Percentiles rank a stretch among this genome's conserved stretches.
Evolutionary conservation across 148 eudicot species (phyloP).

Genomic region (Camellia granthamiana): DNA sequence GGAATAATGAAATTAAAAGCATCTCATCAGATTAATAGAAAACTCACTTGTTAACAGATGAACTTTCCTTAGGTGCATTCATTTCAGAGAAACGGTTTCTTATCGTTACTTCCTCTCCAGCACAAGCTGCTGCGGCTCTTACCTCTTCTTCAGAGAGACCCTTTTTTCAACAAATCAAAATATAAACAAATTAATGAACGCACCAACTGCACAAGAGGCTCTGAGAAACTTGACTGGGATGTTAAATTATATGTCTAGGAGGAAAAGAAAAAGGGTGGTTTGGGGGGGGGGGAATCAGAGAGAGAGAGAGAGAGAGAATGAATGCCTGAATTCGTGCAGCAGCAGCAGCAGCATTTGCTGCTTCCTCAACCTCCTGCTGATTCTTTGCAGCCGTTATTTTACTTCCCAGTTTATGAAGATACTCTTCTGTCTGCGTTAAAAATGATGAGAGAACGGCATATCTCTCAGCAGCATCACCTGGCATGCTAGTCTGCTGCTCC

Average conservation of each 20-base stretch:
- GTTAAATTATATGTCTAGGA: too few relatives aligned
- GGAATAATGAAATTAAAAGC: not conserved
- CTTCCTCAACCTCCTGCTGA: slow-evolving; percentile 99
- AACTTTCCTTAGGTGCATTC: slow-evolving; percentile 89
- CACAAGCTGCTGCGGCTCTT: slow-evolving; percentile 93
- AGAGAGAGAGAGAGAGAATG: slow-evolving; percentile 15
- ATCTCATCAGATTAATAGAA: slow-evolving; percentile 11
- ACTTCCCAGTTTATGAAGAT: slow-evolving; percentile 91
- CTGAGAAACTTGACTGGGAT: not conserved
- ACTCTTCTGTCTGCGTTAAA: slow-evolving; percentile 91
- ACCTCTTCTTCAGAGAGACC: slow-evolving; percentile 98
- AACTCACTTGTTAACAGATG: slow-evolving; percentile 91
- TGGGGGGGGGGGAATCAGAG: not conserved
- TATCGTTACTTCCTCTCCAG: slow-evolving; percentile 96
- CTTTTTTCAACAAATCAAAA: slow-evolving; percentile 33
- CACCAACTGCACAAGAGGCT: slow-evolving; percentile 1
- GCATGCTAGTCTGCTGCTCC: slow-evolving; percentile 91
- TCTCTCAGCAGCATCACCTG: slow-evolving; percentile 98
- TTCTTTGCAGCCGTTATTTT: slow-evolving; percentile 92
- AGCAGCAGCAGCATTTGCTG: slow-evolving; percentile 77
- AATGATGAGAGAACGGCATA: slow-evolving; percentile 90
- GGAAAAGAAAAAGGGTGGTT: too few relatives aligned
- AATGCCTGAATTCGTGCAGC: slow-evolving; percentile 88
- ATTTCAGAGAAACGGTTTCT: slow-evolving; percentile 94
- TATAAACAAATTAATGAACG: slow-evolving; percentile 4